Conservation (phyloP, 2,329 filamentous ascomycete genomes). For the Coniochaeta pulveracea region DNA sequence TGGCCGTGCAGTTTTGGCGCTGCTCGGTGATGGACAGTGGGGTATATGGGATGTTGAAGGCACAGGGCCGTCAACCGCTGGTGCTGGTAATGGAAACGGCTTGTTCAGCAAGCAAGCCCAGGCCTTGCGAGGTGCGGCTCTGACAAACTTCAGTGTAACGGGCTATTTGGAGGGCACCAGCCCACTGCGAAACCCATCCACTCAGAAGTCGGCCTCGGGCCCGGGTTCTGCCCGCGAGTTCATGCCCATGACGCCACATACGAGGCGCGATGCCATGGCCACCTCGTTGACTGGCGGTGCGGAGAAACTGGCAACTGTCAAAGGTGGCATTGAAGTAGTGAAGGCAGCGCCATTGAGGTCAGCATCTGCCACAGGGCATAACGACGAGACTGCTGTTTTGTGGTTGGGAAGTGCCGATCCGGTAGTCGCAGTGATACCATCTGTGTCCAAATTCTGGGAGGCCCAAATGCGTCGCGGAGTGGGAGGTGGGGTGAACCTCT, state of each 20-base stretch:
- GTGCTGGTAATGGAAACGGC: slow-evolving; percentile 13
- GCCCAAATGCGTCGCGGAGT: slow-evolving; percentile 40
- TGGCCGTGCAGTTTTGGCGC: slow-evolving; percentile 45
- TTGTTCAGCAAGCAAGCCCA: slow-evolving; percentile 38
- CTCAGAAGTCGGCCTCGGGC: slow-evolving; percentile 22
- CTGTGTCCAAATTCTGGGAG: slow-evolving; percentile 46
- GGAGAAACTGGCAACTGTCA: slow-evolving; percentile 39
- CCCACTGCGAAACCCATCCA: slow-evolving; percentile 33
- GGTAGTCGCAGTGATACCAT: slow-evolving; percentile 41
- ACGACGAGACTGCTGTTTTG: slow-evolving; percentile 42
- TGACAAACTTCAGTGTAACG: slow-evolving; percentile 44
- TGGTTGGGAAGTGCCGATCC: slow-evolving; percentile 47
- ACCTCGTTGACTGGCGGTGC: slow-evolving; percentile 29
- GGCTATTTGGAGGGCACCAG: slow-evolving; percentile 51
- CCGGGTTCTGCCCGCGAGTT: slow-evolving; percentile 34
- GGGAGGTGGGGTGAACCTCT: slow-evolving; percentile 41
- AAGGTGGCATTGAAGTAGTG: slow-evolving; percentile 39
- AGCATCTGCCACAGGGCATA: slow-evolving; percentile 20
- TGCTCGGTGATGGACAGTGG: slow-evolving; percentile 55
- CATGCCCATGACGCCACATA: slow-evolving; percentile 53
- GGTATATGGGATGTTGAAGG: slow-evolving; percentile 58
- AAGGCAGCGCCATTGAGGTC: slow-evolving; percentile 28
- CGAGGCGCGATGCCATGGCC: slow-evolving; percentile 39
- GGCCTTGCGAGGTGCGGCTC: slow-evolving; percentile 44
- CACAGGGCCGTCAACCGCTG: slow-evolving; percentile 22